Conservation (phyloP, 2,329 filamentous ascomycete genomes). For the Endothia cerciana region DNA sequence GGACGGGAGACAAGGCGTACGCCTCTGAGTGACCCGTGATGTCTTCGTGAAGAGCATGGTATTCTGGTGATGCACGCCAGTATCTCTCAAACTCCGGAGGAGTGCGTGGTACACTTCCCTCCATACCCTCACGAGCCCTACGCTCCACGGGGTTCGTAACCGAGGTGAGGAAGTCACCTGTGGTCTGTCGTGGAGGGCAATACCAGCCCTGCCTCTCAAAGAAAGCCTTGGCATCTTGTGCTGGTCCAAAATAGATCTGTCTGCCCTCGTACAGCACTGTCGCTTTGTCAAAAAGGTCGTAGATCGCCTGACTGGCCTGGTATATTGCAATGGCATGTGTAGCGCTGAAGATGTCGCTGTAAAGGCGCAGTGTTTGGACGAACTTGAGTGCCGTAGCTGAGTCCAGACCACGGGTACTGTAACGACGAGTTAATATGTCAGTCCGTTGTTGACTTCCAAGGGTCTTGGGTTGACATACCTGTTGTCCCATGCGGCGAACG, state of each 20-base stretch:
- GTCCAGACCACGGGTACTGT: conserved; percentile 70
- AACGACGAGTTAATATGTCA: not conserved
- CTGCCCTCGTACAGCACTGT: conserved; percentile 76
- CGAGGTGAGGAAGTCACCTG: conserved; percentile 70
- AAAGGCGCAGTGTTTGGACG: conserved; percentile 65
- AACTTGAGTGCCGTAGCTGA: conserved; percentile 76
- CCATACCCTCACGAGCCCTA: conserved; percentile 58
- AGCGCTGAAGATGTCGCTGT: conserved; percentile 65
- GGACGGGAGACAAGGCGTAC: conserved; percentile 28
- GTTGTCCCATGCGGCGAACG: conserved; percentile 69
- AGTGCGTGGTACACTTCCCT: conserved; percentile 65
- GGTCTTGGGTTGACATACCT: conserved; percentile 40
- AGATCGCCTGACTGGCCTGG: conserved; percentile 71
- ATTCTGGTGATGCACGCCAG: conserved; percentile 52
- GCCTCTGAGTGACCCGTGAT: conserved; percentile 45
- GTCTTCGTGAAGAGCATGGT: conserved; percentile 43
- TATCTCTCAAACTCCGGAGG: conserved; percentile 67
- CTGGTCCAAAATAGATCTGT: conserved; percentile 76
- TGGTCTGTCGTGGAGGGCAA: conserved; percentile 69
- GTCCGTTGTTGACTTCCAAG: too few species aligned
- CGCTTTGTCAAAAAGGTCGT: conserved; percentile 76
- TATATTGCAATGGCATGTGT: conserved; percentile 72
- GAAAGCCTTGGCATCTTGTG: conserved; percentile 61
- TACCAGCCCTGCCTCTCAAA: conserved; percentile 72
- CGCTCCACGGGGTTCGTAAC: conserved; percentile 69